Base-by-base conservation (phyloP, 2,329 filamentous ascomycete species). In the Colletotrichum camelliae region DNA sequence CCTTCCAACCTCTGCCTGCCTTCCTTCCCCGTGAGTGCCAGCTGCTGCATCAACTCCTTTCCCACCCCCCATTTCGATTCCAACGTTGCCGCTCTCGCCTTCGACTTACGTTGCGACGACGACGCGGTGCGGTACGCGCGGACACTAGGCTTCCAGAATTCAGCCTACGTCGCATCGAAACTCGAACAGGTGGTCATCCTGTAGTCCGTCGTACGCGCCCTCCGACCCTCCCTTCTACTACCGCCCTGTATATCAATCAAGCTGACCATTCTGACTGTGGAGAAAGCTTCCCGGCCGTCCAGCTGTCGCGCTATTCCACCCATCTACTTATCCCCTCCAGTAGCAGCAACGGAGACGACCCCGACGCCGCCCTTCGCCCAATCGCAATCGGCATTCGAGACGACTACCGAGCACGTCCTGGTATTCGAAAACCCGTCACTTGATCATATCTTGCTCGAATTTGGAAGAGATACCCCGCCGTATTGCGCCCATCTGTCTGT, bases 41-140 rank as follows among this genome's bases (percentile, higher is more conserved):
- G 21, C 64, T 60, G 62, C 67, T 16, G 65, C 27, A 75, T 43
- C 57, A 37, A n/a, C 58, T 61, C 31, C n/a, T 9, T 37, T 37
- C n/a, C 60, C 27, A 39, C 39, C 27, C 43, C 13, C 13, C 18
- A n/a, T 64, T 65, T 33, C 58, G 18, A 10, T 21, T 31, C 29
- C 18, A 29, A n/a, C 58, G 52, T 55, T 35, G 9, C 31, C 48
- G 31, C 29, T n/a, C 48, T 52, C 35, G 24, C 64, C 66, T 60
- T 33, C 48, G 48, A 72, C 62, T 68, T 67, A 58, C 68, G 65
- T 67, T 57, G 35, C 65, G 67, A 64, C 65, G 66, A 55, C 57
- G 39, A 72, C 69, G 69, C 69, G 69, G 65, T 76, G 73, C 74
- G 74, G 74, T 72, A 77, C 69, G 60, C 74, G 76, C 74, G 76